A percentile compares a stretch with the other conserved stretches of the same genome.
phyloP scores from a whole-genome alignment of 306 rosid species.

The Lotus japonicus region DNA sequence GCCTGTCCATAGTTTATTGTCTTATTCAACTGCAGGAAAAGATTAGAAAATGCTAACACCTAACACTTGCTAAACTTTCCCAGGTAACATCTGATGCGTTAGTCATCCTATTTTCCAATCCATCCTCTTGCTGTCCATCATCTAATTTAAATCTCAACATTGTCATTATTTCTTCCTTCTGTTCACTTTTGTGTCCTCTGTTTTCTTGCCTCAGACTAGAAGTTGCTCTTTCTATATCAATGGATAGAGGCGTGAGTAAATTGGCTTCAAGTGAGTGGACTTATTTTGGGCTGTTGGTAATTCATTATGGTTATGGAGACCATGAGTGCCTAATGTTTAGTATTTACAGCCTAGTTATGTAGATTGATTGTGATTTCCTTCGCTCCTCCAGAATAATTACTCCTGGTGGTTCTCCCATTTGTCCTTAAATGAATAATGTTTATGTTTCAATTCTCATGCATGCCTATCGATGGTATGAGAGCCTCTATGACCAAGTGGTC shows the following conservation, averaged over 20 bases:
- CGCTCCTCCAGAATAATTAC: conserved; percentile 11
- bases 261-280: conserved; percentile 37
- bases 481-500: too few species aligned
- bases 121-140: too few species aligned
- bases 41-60: conserved; percentile 41
- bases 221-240: conserved; percentile 26
- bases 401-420: conserved; percentile 14
- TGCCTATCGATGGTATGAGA: conserved; percentile 6
- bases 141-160: too few species aligned
- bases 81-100: conserved; percentile 45
- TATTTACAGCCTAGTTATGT: conserved; percentile 17
- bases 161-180: conserved; percentile 12
- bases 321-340: conserved; percentile 27
- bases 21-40: conserved; percentile 43
- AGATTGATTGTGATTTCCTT: conserved; percentile 18
- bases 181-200: conserved; percentile 32
- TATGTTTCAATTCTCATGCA: conserved; percentile 14
- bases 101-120: conserved; percentile 34
- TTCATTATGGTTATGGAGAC: conserved; percentile 22
- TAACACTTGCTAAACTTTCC: conserved; percentile 36
- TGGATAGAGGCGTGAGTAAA: conserved; percentile 38
- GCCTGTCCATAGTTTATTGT: conserved; percentile 26
- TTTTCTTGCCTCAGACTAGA: conserved; percentile 42
- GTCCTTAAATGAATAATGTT: not conserved
- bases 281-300: conserved; percentile 31